A percentile compares a stretch with the other conserved stretches of the same genome.
Evolutionary conservation across 1,284 basidiomycete species (phyloP).

Genomic region (Naganishia cerealis): DNA sequence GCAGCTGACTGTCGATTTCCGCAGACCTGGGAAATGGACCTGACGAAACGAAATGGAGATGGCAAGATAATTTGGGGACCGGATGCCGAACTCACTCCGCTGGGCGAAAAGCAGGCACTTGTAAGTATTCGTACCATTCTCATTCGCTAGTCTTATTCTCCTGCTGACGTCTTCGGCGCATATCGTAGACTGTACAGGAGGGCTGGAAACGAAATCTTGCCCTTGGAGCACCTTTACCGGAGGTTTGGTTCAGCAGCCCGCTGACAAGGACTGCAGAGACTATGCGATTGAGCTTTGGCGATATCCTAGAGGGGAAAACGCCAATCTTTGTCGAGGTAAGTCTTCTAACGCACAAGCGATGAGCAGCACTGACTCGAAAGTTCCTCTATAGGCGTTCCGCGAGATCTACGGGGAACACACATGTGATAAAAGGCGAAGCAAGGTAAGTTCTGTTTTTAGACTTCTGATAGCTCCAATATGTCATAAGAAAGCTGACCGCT

Average conservation of each 20-base stretch:
- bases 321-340: constrained; percentile 51
- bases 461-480: not conserved
- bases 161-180: not conserved
- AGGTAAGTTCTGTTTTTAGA: constrained; percentile 54
- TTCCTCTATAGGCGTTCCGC: constrained; percentile 41
- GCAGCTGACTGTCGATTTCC: not conserved
- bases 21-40: constrained; percentile 59
- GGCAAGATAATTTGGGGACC: constrained; percentile 70
- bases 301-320: constrained; percentile 43
- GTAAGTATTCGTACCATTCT: constrained; percentile 35
- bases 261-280: constrained; percentile 72
- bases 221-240: constrained; percentile 63
- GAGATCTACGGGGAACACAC: constrained; percentile 53
- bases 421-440: constrained; percentile 48
- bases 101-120: constrained; percentile 67
- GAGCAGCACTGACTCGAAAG: constrained; percentile 2
- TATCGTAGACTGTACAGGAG: constrained; percentile 52
- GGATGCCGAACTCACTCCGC: constrained; percentile 69
- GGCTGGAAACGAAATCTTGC: constrained; percentile 64
- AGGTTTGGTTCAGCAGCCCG: constrained; percentile 68
- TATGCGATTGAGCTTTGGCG: constrained; percentile 64
- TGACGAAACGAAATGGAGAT: constrained; percentile 69
- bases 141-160: not conserved
- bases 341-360: not conserved
- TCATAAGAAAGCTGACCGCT: not conserved